phyloP scores from a whole-genome alignment of 192 early-diverging fungal genomes.

The Linnemannia schmuckeri region DNA sequence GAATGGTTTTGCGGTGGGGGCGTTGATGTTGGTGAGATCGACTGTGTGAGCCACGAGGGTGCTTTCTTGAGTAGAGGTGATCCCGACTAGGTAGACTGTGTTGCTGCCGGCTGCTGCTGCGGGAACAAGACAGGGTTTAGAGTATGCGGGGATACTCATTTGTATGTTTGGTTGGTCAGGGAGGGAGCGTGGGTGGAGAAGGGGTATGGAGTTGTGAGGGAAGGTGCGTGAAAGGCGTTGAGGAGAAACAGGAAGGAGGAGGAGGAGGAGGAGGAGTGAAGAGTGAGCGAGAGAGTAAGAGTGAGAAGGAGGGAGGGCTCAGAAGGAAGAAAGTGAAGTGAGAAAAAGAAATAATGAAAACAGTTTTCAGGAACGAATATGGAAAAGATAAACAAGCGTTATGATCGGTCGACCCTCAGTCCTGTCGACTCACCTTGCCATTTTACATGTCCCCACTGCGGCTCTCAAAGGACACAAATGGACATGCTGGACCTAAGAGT shows the following conservation, averaged over 20 bases:
- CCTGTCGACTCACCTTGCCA: neutral
- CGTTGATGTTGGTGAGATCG: neutral
- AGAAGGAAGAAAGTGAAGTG: neutral
- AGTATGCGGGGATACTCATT: neutral
- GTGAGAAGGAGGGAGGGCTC: neutral
- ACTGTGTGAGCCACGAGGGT: neutral
- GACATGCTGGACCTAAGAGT: too few species aligned
- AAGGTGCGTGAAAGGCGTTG: neutral
- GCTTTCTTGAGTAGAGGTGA: neutral
- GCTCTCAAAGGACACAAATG: neutral
- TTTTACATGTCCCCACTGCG: neutral
- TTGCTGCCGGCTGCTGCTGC: constrained; percentile 13
- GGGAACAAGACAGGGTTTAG: constrained; percentile 32
- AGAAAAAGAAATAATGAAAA: neutral
- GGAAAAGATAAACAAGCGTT: neutral
- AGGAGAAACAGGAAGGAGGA: neutral
- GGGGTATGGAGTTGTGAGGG: neutral
- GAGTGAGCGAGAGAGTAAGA: neutral
- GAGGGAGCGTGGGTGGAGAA: neutral
- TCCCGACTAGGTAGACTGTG: neutral
- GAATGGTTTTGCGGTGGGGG: neutral
- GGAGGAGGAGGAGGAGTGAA: neutral
- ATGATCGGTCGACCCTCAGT: neutral
- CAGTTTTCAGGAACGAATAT: neutral
- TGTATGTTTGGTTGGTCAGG: neutral